Base-by-base conservation (phyloP, 2,329 filamentous ascomycete species). In the Beauveria scarabaeidicola region DNA sequence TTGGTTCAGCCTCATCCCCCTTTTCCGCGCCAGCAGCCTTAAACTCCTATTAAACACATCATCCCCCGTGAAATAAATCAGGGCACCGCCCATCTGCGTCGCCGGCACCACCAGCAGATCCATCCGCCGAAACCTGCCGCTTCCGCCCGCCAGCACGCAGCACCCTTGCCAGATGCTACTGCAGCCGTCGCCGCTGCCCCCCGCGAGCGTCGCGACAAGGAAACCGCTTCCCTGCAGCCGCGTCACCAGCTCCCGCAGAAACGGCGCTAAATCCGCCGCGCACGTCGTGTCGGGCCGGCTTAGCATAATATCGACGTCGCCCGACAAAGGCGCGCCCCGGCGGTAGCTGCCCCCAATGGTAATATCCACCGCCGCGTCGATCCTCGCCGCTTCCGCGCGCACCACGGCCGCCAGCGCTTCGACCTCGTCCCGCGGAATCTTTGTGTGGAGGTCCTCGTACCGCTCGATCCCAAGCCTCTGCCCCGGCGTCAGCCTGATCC, bases 31-130 rank as follows among this genome's bases (percentile, higher is more conserved):
- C 63, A 97, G 72, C 17, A 95, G 74, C 63, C 93, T 77, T 70
- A 97, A 83, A 68, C 90, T 95, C 17, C 92, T 80, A 71, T 97
- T 97, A 75, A 97, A 97, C 38, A 96, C 88, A 69, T 96, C 92
- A 65, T 97, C 94, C 1, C 93, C 93, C 0, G 93, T 97, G 68
- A 97, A 97, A 69, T 97, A 97, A n/a, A 97, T 81, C 62, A 97
- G 70, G 0, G 92, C 91, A 0, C 90, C 92, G 1, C 93, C 93
- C 54, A 91, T 79, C 71, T 96, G 87, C 2, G 82, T 77, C 65
- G 86, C 85, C 0, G 92, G 91, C 1, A 96, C 92, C 4, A 95
- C 81, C 1, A 97, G 76, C 21, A 97, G 81, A 69, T 97, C 92
- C 62, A 97, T 87, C 2, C 91, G 83, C 9, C 91, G 81, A 91